Conservation (phyloP, 1,284 basidiomycete species). For the Grifola frondosa region DNA sequence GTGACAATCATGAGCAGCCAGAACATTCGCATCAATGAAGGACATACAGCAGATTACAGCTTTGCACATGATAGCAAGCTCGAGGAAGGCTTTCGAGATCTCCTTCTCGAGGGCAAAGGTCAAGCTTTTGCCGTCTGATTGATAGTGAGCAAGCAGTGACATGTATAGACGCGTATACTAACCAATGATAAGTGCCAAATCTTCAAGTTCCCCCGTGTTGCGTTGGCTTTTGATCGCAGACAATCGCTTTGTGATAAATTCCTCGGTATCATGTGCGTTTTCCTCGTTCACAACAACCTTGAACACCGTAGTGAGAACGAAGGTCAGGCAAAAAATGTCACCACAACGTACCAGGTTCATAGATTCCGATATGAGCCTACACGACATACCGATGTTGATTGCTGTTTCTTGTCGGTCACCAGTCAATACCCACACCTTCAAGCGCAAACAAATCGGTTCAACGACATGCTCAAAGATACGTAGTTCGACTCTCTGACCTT, state of each 20-base stretch:
- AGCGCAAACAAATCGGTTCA: background rate
- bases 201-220: slow-evolving; percentile 88
- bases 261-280: slow-evolving; percentile 77
- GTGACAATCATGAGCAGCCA: slow-evolving; percentile 3
- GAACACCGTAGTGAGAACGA: background rate
- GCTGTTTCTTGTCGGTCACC: slow-evolving; percentile 99
- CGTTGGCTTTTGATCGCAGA: slow-evolving; percentile 92
- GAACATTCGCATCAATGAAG: slow-evolving; percentile 4
- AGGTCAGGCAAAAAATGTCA: background rate
- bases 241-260: slow-evolving; percentile 86
- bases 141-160: background rate
- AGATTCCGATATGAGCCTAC: slow-evolving; percentile 93
- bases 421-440: slow-evolving; percentile 93
- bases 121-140: slow-evolving; percentile 89
- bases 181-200: slow-evolving; percentile 95
- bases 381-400: slow-evolving; percentile 98
- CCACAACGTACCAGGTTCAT: slow-evolving; percentile 86
- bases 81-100: slow-evolving; percentile 85
- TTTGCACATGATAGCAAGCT: slow-evolving; percentile 97
- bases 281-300: slow-evolving; percentile 95
- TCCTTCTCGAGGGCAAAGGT: slow-evolving; percentile 93
- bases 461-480: background rate
- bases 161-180: slow-evolving; percentile 18
- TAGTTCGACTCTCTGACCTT: slow-evolving; percentile 53
- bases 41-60: slow-evolving; percentile 92